These are phyloP conservation scores for Aspergillus arachidicola DNA, from an alignment of 2,329 filamentous ascomycete genomes.

Conservation along the genomic window DNA sequence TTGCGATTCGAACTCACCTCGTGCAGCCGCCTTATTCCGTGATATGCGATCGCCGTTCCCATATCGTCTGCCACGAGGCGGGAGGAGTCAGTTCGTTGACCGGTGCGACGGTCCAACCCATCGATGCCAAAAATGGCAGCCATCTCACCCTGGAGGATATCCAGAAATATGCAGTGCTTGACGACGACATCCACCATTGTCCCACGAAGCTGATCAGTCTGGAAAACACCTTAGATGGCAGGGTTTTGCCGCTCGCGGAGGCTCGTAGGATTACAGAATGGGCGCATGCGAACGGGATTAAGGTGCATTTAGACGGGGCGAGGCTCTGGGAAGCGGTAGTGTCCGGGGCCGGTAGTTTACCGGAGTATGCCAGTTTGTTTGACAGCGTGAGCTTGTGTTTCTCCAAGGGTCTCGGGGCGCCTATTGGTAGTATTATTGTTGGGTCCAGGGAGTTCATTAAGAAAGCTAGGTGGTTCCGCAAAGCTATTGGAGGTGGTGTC, in stretches of 20 bases:
- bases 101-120: constrained; percentile 68
- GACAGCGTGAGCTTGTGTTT: constrained; percentile 79
- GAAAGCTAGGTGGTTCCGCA: constrained; percentile 74
- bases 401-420: constrained; percentile 79
- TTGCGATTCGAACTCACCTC: constrained; percentile 77
- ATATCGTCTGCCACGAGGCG: constrained; percentile 70
- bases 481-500: constrained; percentile 77
- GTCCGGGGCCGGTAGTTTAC: constrained; percentile 66
- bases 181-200: constrained; percentile 72
- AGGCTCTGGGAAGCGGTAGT: constrained; percentile 80
- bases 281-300: constrained; percentile 65
- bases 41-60: constrained; percentile 75
- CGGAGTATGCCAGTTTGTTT: constrained; percentile 69
- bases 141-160: constrained; percentile 80
- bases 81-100: constrained; percentile 71
- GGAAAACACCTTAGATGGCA: constrained; percentile 83
- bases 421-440: constrained; percentile 75
- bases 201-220: constrained; percentile 80
- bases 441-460: constrained; percentile 62
- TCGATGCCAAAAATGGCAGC: constrained; percentile 69
- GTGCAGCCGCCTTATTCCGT: constrained; percentile 78
- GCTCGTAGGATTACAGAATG: constrained; percentile 69
- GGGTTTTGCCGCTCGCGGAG: constrained; percentile 75
- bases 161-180: constrained; percentile 62
- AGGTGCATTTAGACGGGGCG: constrained; percentile 78